Evolutionary conservation across 768 basidiomycete species (phyloP).

Genomic region (Hirschioporus abietinus): DNA sequence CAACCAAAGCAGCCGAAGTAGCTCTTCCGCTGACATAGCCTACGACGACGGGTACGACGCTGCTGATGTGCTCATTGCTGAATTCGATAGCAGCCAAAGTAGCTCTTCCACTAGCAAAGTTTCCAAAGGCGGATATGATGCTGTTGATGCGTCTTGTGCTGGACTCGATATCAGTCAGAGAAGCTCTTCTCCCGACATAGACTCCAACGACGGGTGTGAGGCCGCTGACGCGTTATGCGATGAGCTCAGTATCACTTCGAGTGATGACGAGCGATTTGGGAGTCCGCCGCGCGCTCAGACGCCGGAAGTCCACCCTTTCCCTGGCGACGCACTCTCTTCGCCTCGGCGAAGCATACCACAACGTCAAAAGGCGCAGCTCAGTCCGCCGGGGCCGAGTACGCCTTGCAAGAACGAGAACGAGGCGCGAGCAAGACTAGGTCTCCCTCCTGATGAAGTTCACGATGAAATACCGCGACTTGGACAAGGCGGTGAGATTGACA

Average conservation of each 20-base stretch:
- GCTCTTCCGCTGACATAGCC: too few relatives aligned
- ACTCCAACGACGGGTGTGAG: neutral
- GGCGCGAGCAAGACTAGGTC: neutral
- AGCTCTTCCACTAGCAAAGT: too few relatives aligned
- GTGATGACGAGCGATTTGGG: neutral
- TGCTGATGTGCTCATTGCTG: too few relatives aligned
- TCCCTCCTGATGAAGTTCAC: neutral
- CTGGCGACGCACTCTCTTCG: neutral
- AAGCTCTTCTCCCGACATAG: too few relatives aligned
- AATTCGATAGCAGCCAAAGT: too few relatives aligned
- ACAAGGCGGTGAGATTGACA: too few relatives aligned
- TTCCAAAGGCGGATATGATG: too few relatives aligned
- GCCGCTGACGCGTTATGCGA: neutral
- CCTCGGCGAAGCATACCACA: neutral
- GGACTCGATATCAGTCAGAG: too few relatives aligned
- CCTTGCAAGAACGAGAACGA: neutral
- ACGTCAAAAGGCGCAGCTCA: neutral
- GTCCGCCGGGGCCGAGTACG: neutral
- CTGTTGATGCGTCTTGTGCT: too few relatives aligned
- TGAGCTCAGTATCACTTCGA: neutral
- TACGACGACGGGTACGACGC: too few relatives aligned
- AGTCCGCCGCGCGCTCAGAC: neutral
- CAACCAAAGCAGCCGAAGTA: too few relatives aligned
- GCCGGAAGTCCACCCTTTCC: neutral
- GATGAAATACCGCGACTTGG: neutral